Conservation (phyloP, 2,329 filamentous ascomycete species). For the Arthrinium puccinioides region DNA sequence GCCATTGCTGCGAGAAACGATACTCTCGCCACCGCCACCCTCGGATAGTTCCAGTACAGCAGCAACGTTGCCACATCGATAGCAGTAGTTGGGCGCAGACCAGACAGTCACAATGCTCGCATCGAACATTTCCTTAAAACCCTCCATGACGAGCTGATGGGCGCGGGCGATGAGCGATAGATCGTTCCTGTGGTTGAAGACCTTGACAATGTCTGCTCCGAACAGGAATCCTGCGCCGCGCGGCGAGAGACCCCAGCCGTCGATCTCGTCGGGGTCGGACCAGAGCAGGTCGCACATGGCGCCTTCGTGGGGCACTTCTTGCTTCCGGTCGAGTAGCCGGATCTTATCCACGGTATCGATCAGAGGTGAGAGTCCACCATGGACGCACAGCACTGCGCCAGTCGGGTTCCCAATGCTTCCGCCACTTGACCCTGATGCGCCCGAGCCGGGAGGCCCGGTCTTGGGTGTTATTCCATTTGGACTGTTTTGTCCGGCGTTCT, state of each 20-base stretch:
- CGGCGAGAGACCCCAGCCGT: slow-evolving; percentile 91
- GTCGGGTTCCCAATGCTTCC: slow-evolving; percentile 60
- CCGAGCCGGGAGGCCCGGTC: slow-evolving; percentile 71
- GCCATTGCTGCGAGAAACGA: slow-evolving; percentile 64
- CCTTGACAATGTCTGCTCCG: slow-evolving; percentile 89
- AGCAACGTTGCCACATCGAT: slow-evolving; percentile 91
- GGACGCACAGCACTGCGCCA: slow-evolving; percentile 88
- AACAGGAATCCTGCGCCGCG: slow-evolving; percentile 95
- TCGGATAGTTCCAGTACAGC: slow-evolving; percentile 90
- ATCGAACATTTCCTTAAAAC: slow-evolving; percentile 99
- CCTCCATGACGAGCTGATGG: slow-evolving; percentile 98
- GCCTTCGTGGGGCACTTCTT: slow-evolving; percentile 96
- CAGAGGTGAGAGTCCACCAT: slow-evolving; percentile 84
- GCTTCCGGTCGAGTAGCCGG: slow-evolving; percentile 86
- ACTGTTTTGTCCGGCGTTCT: slow-evolving; percentile 21
- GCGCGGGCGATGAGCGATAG: slow-evolving; percentile 87
- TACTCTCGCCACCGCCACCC: slow-evolving; percentile 67
- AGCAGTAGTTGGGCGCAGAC: slow-evolving; percentile 96
- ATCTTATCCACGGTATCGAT: slow-evolving; percentile 96
- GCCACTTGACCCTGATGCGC: slow-evolving; percentile 63
- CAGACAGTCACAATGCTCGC: slow-evolving; percentile 96
- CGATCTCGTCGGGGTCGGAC: slow-evolving; percentile 97
- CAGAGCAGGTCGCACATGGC: slow-evolving; percentile 98
- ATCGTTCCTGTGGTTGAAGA: slow-evolving; percentile 92
- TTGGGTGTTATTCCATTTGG: slow-evolving; percentile 25